Evolutionary conservation across 2,329 filamentous ascomycete species (phyloP).

Genomic region (Xylariaceae sp.): DNA sequence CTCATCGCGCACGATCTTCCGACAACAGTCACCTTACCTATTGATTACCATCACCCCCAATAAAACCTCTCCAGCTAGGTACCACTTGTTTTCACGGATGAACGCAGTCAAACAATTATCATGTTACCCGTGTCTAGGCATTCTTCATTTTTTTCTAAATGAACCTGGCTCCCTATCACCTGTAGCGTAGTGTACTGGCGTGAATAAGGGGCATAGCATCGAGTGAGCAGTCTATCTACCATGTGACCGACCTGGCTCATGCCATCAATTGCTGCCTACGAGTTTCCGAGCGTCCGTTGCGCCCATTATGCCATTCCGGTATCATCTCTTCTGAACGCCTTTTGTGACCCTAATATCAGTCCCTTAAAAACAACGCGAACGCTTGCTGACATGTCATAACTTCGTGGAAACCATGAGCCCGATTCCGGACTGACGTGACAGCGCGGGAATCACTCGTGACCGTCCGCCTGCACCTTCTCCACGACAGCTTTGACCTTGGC

Average conservation of each 20-base stretch:
- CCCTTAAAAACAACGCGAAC: slow-evolving; percentile 19
- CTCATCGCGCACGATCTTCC: too few relatives aligned
- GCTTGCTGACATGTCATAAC: slow-evolving; percentile 30
- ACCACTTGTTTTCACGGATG: not conserved
- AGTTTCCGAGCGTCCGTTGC: slow-evolving; percentile 18
- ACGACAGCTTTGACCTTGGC: slow-evolving; percentile 71
- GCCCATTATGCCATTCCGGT: slow-evolving; percentile 23
- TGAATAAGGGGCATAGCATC: slow-evolving; percentile 7
- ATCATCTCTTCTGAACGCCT: slow-evolving; percentile 28
- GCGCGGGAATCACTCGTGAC: slow-evolving; percentile 40
- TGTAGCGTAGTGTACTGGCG: slow-evolving; percentile 1
- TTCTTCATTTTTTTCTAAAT: slow-evolving; percentile 1
- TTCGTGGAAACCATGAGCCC: slow-evolving; percentile 25
- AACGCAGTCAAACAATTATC: not conserved
- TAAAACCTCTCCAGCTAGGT: too few relatives aligned
- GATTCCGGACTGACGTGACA: slow-evolving; percentile 5
- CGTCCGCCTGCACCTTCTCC: slow-evolving; percentile 72
- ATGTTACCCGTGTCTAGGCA: not conserved
- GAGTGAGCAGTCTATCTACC: slow-evolving; percentile 11
- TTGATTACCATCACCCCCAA: too few relatives aligned
- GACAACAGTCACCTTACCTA: too few relatives aligned
- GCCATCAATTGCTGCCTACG: not conserved
- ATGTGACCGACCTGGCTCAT: not conserved
- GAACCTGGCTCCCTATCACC: slow-evolving; percentile 2
- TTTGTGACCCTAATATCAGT: slow-evolving; percentile 24